phyloP scores from a whole-genome alignment of 345 rosid species.

The Noccaea caerulescens region DNA sequence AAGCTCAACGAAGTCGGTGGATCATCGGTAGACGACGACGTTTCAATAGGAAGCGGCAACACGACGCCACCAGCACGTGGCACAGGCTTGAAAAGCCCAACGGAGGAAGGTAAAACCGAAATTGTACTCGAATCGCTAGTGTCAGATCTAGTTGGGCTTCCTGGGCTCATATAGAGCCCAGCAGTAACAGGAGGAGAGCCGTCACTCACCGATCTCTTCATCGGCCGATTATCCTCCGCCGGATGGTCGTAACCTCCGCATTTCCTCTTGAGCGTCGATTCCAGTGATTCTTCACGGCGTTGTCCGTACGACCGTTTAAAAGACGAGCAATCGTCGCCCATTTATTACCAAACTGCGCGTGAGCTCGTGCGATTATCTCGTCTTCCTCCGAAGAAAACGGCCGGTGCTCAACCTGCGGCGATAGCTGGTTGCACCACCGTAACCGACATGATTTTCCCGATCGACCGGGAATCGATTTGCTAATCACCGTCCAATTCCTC shows the following conservation, averaged over 20 bases:
- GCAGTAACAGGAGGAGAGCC: slow-evolving; percentile 51
- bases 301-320: slow-evolving; percentile 90
- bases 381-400: slow-evolving; percentile 75
- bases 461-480: slow-evolving; percentile 93
- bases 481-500: slow-evolving; percentile 87
- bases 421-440: slow-evolving; percentile 96
- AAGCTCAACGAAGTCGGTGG: slow-evolving; percentile 69
- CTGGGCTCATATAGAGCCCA: slow-evolving; percentile 67
- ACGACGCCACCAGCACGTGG: slow-evolving; percentile 56
- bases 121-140: slow-evolving; percentile 62
- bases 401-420: slow-evolving; percentile 91
- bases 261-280: slow-evolving; percentile 92
- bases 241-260: slow-evolving; percentile 35
- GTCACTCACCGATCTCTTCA: slow-evolving; percentile 74
- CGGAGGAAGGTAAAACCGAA: slow-evolving; percentile 44
- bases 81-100: slow-evolving; percentile 53
- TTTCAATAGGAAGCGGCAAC: slow-evolving; percentile 44
- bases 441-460: slow-evolving; percentile 91
- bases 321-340: slow-evolving; percentile 98
- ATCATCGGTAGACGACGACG: slow-evolving; percentile 51
- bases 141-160: slow-evolving; percentile 80
- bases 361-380: slow-evolving; percentile 77
- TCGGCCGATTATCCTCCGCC: slow-evolving; percentile 53
- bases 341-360: slow-evolving; percentile 85
- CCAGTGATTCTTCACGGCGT: slow-evolving; percentile 97